Base-by-base conservation (phyloP, 2,329 filamentous ascomycete genomes). In the Aciculosporium take region DNA sequence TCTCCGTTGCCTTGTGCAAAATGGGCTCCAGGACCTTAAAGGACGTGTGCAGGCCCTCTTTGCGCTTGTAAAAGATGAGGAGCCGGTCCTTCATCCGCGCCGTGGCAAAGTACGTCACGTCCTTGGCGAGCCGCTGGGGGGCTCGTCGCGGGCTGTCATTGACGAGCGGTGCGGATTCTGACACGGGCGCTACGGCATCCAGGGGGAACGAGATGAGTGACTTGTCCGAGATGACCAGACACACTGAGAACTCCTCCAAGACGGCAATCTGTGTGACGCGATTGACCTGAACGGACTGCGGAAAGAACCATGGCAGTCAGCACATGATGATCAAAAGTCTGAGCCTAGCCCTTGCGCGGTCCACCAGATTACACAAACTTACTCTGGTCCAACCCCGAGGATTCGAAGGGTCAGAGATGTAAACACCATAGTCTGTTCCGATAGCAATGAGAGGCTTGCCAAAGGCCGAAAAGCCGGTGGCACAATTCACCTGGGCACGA, bases 1-100 rank as follows among this genome's bases (percentile, higher is more conserved):
- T 89, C 55, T 94, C 84, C 0, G 84, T 80, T 1, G 87, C 83
- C 57, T 94, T 95, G 51, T 95, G 88, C 55, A 91, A 84, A 21
- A 98, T 86, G 1, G 91, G 91, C 58, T 98, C 91, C 7, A 98
- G 76, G 10, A 98, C 87, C 65, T 88, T 96, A 72, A 98, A 96
- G 0, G 84, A 94, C 20, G 86, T 95, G 53, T 88, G 85, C 46
- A 95, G 71, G 23, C 82, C 82, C 58, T 96, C 91, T 47, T 86
- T 84, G 58, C 93, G 93, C 66, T 96, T 96, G 72, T 96, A 98
- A 60, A 98, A 89, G 23, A 98, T 79, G 7, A 98, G 68, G 49
- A 83, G 88, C 7, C 91, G 78, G 46, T 98, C 91, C 68, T 98
- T 98, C 88, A 98, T 95, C 45, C 84, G 79, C 8, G 89, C 91